Evolutionary conservation across 1,139 yeast genomes (phyloP).

Genomic region (Zygotorulaspora mrakii): DNA sequence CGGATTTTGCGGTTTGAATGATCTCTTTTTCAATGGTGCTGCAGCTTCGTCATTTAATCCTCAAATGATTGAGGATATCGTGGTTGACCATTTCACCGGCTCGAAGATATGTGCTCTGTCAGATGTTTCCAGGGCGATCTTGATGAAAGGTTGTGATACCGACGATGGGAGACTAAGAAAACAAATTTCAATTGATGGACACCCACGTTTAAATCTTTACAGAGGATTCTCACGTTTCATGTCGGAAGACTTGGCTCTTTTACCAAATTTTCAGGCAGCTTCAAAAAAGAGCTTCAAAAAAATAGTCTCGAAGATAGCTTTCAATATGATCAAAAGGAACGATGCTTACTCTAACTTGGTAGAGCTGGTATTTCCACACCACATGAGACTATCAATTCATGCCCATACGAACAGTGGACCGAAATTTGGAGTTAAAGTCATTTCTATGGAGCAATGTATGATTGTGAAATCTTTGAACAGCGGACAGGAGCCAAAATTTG

Average conservation of each 20-base stretch:
- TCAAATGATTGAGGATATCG: conserved; percentile 30
- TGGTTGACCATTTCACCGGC: conserved; percentile 38
- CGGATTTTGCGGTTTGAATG: conserved; percentile 42
- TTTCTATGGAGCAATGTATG: conserved; percentile 45
- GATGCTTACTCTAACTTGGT: conserved; percentile 64
- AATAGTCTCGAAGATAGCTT: conserved; percentile 51
- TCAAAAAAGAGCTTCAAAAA: conserved; percentile 52
- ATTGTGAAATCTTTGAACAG: conserved; percentile 39
- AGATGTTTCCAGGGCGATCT: conserved; percentile 39
- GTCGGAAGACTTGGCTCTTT: conserved; percentile 51
- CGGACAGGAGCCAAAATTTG: conserved; percentile 41
- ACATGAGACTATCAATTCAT: conserved; percentile 56
- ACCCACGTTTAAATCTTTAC: conserved; percentile 50
- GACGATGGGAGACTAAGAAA: conserved; percentile 40
- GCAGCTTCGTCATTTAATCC: conserved; percentile 31
- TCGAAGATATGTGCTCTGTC: conserved; percentile 38
- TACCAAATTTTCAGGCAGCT: conserved; percentile 40
- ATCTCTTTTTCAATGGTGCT: conserved; percentile 36
- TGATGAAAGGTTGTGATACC: conserved; percentile 43
- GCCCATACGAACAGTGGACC: conserved; percentile 59
- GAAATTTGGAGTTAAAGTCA: conserved; percentile 52
- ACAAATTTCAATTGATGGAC: conserved; percentile 39
- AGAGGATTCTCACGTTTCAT: conserved; percentile 59
- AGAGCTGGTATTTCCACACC: conserved; percentile 56
- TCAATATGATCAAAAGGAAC: conserved; percentile 61